A percentile compares a stretch with the other conserved stretches of the same genome.
Conservation (phyloP, 139 green algal genomes). For the Pedinophyceae sp. region DNA sequence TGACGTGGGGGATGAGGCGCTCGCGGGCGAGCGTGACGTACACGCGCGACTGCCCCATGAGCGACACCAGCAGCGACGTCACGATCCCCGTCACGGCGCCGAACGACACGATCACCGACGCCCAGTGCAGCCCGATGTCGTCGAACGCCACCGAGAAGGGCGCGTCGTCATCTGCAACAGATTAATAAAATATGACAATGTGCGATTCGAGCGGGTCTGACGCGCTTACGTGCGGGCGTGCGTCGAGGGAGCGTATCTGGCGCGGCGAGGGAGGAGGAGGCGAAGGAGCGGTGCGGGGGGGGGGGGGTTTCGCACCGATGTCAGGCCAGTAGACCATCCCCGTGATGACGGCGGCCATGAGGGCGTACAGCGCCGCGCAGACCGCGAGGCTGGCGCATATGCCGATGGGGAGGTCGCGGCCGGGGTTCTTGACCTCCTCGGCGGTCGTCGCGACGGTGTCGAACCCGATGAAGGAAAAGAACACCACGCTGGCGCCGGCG, state of each 20-base stretch:
- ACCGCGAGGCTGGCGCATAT: slow-evolving; percentile 34
- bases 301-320: slow-evolving; percentile 32
- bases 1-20: slow-evolving; percentile 41
- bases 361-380: slow-evolving; percentile 39
- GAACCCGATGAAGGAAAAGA: slow-evolving; percentile 23
- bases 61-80: slow-evolving; percentile 35
- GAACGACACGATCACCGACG: slow-evolving; percentile 12
- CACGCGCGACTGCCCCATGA: slow-evolving; percentile 63
- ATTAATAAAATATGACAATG: no score
- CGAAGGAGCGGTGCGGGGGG: no score
- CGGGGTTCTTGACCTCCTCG: slow-evolving; percentile 41
- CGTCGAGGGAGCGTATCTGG: no score
- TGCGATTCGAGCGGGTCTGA: no score
- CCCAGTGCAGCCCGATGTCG: slow-evolving; percentile 17
- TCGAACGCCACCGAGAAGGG: slow-evolving; percentile 17
- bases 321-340: slow-evolving; percentile 24
- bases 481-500: slow-evolving; percentile 38
- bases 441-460: slow-evolving; percentile 39
- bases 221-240: no score
- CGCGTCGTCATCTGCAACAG: no score
- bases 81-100: slow-evolving; percentile 39
- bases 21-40: slow-evolving; percentile 59
- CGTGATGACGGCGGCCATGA: slow-evolving; percentile 23
- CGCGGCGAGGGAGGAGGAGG: no score
- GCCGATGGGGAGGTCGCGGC: slow-evolving; percentile 35